Conservation (phyloP, 2,329 filamentous ascomycete species). For the Neonectria neomacrospora region DNA sequence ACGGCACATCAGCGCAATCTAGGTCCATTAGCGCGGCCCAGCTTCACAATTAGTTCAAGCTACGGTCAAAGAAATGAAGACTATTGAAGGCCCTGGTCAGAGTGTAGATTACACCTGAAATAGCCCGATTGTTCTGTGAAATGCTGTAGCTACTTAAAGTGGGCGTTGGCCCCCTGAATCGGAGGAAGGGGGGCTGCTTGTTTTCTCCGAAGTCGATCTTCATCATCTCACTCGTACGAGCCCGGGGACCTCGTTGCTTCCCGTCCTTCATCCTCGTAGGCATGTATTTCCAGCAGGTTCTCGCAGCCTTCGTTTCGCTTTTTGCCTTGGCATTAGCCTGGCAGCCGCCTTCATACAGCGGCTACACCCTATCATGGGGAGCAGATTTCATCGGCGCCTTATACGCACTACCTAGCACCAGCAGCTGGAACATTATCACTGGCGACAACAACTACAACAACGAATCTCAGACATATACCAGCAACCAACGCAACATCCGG, state of each 20-base stretch:
- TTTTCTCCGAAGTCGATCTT: not conserved
- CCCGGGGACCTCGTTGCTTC: not conserved
- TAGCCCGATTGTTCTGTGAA: not conserved
- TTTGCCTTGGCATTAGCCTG: conserved; percentile 49
- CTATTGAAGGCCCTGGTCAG: not conserved
- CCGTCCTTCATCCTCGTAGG: not conserved
- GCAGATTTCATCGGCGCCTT: conserved; percentile 56
- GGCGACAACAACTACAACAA: conserved; percentile 60
- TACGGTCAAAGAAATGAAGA: not conserved
- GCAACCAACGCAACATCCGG: conserved; percentile 60
- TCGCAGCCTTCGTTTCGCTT: conserved; percentile 45
- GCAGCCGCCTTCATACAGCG: conserved; percentile 53
- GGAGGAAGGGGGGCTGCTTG: not conserved
- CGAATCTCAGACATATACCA: conserved; percentile 62
- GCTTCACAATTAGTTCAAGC: not conserved
- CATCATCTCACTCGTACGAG: not conserved
- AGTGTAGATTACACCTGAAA: not conserved
- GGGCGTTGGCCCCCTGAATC: not conserved
- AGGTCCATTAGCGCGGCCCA: not conserved
- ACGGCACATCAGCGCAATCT: not conserved
- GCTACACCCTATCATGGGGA: conserved; percentile 56
- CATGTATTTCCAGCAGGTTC: conserved; percentile 38
- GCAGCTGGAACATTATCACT: conserved; percentile 56
- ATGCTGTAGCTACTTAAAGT: not conserved
- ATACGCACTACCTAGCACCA: conserved; percentile 48